Base-by-base conservation (phyloP, 1,284 basidiomycete genomes). In the Fomitopsis palustris region DNA sequence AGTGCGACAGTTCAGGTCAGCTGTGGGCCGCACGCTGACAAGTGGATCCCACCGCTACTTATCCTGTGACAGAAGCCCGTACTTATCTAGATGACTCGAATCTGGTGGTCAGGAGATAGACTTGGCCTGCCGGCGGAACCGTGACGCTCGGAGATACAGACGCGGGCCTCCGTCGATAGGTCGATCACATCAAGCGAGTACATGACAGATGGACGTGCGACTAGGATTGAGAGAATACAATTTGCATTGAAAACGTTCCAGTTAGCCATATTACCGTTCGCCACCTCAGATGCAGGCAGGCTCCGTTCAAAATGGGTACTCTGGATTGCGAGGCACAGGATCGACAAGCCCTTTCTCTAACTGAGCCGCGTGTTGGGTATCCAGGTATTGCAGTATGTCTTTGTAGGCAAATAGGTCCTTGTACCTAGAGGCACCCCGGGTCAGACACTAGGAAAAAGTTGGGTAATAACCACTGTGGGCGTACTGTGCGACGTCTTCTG, bases 361-460 rank as follows among this genome's bases (percentile, higher is more conserved):
- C 62, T 79, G 76, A 56, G 73, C 69, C 31, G 71, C 68, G 42
- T 81, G 81, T 57, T 73, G 69, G 55, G 71, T 66, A 61, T 86
- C 85, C 49, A 87, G 68, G 67, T 77, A 82, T 4, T 72, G 70
- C 39, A 87, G 67, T 52, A 86, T 70, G 19, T 79, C 76, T 27
- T 72, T 72, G 67, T 78, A 86, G 54, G 80, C 71, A 17, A 70
- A 68, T 58, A 78, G 80, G 21, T 83, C 86, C 69, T 90, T 91
- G 71, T 87, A 86, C 55, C 75, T 77, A 61, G 35, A n/a, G 21
- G n/a, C 14, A 25, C 3, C 35, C 16, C 35, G 3, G 16, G 16
- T 37, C 5, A 37, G 35, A 37, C 12, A 37, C 35, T 37, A 33
- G 2, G 25, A 8, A 43, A 19, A 43, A 4, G 23, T 43, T 14